Conservation (phyloP, 768 basidiomycete genomes). For the Pleurotus ostreatus region DNA sequence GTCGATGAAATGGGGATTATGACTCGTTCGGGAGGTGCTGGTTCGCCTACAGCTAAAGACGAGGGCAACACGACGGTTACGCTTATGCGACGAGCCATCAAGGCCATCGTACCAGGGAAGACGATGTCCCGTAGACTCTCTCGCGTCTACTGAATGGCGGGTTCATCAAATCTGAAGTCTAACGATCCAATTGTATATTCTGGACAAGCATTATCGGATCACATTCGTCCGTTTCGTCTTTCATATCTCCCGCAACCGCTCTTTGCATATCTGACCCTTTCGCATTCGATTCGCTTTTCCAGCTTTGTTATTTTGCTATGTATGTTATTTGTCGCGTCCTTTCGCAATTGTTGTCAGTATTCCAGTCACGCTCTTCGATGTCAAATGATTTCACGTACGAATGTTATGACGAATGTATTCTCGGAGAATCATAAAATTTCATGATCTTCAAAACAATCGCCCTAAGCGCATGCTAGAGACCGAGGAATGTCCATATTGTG, state of each 20-base stretch:
- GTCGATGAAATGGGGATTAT: slow-evolving; percentile 68
- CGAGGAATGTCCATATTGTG: no score
- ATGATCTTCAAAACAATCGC: no score
- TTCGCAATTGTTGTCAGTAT: slow-evolving; percentile 3
- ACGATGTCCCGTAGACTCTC: slow-evolving; percentile 48
- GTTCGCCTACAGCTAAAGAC: slow-evolving; percentile 32
- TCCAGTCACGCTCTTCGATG: slow-evolving; percentile 5
- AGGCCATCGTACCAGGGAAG: slow-evolving; percentile 66
- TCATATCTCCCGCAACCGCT: neutral
- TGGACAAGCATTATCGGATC: neutral
- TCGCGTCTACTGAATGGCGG: slow-evolving; percentile 25
- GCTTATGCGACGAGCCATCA: slow-evolving; percentile 68
- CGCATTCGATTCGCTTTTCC: neutral
- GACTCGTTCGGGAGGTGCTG: slow-evolving; percentile 23
- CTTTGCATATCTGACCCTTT: slow-evolving; percentile 1
- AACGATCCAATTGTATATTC: slow-evolving; percentile 2
- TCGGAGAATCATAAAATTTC: no score
- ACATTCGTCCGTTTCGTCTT: neutral
- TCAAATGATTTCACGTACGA: slow-evolving; percentile 4
- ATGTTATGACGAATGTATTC: neutral
- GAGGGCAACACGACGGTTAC: slow-evolving; percentile 47
- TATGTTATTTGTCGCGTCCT: neutral
- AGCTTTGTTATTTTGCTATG: slow-evolving; percentile 4
- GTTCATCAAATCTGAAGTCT: neutral
- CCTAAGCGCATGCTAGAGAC: no score